Conservation (phyloP, 2,329 filamentous ascomycete genomes). For the Aureobasidium sp. region DNA sequence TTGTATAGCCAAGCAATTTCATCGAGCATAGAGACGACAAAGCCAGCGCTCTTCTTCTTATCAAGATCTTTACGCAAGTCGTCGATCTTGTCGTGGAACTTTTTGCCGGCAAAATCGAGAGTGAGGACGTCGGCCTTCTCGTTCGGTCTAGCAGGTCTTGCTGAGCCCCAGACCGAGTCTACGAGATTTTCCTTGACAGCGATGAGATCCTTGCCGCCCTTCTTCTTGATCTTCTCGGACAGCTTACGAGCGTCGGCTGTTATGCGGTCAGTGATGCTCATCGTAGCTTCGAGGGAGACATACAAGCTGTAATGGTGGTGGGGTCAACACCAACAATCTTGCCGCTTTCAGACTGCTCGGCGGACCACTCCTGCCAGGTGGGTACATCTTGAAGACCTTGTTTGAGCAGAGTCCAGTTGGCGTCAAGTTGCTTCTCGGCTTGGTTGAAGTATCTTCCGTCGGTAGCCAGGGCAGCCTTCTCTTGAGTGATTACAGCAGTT, state of each 20-base stretch:
- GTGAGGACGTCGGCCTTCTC: constrained; percentile 68
- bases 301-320: constrained; percentile 64
- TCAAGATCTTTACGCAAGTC: constrained; percentile 86
- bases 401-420: constrained; percentile 87
- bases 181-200: constrained; percentile 76
- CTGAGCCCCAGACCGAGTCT: constrained; percentile 77
- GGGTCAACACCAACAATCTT: constrained; percentile 90
- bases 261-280: constrained; percentile 28
- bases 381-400: constrained; percentile 89
- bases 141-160: constrained; percentile 65
- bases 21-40: constrained; percentile 90
- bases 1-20: constrained; percentile 99
- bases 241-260: constrained; percentile 62
- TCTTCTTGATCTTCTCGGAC: constrained; percentile 77
- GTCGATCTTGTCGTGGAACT: constrained; percentile 71
- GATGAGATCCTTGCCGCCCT: constrained; percentile 68
- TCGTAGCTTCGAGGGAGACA: constrained; percentile 33
- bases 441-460: constrained; percentile 99
- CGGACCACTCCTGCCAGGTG: constrained; percentile 94
- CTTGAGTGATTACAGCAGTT: constrained; percentile 77
- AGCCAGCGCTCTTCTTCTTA: constrained; percentile 80
- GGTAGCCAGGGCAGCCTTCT: constrained; percentile 84
- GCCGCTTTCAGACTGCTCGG: constrained; percentile 75
- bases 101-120: constrained; percentile 71
- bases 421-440: constrained; percentile 80